Percentiles rank a stretch among this genome's conserved stretches.
These are phyloP conservation scores for Yarrowia sp. DNA, from an alignment of 805 yeast genomes.

Conservation along the genomic window DNA sequence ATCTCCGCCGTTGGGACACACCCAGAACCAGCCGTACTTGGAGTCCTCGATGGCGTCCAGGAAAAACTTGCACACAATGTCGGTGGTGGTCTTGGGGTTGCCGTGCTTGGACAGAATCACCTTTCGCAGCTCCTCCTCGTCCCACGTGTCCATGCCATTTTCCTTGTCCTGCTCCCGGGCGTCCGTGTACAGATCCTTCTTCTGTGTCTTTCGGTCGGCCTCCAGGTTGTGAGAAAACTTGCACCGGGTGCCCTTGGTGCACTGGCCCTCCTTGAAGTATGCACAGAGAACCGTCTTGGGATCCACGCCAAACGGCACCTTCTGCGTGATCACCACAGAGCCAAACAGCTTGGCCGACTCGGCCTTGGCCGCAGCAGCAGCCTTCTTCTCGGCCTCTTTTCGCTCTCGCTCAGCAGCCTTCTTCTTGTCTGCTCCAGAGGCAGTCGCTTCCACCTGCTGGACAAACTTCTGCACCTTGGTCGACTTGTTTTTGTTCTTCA, in stretches of 20 bases:
- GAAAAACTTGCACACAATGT: conserved; percentile 90
- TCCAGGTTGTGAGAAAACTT: conserved; percentile 90
- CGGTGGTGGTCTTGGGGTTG: conserved; percentile 91
- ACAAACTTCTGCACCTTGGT: conserved; percentile 82
- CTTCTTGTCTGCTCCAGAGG: conserved; percentile 63
- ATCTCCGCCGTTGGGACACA: conserved; percentile 92
- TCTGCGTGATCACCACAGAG: conserved; percentile 70
- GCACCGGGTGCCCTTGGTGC: conserved; percentile 73
- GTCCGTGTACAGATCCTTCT: conserved; percentile 92
- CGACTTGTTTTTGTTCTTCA: conserved; percentile 94
- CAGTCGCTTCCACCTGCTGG: conserved; percentile 66
- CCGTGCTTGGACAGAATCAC: conserved; percentile 94
- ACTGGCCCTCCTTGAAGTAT: conserved; percentile 82
- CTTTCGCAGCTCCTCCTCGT: conserved; percentile 87
- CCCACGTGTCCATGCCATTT: conserved; percentile 97
- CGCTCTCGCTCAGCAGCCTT: conserved; percentile 76
- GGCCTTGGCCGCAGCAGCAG: conserved; percentile 85
- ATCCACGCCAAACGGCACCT: conserved; percentile 96
- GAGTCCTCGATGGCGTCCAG: conserved; percentile 97
- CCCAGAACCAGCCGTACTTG: conserved; percentile 99
- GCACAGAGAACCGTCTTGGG: conserved; percentile 94
- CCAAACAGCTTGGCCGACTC: conserved; percentile 84
- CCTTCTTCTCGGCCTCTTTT: conserved; percentile 80
- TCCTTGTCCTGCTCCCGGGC: conserved; percentile 70
- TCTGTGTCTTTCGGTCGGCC: conserved; percentile 84